Evolutionary conservation across 495 filamentous ascomycete species (phyloP), one percentile per base, ranked within the genome.

Genomic region (Lasiosphaeria hispida): DNA sequence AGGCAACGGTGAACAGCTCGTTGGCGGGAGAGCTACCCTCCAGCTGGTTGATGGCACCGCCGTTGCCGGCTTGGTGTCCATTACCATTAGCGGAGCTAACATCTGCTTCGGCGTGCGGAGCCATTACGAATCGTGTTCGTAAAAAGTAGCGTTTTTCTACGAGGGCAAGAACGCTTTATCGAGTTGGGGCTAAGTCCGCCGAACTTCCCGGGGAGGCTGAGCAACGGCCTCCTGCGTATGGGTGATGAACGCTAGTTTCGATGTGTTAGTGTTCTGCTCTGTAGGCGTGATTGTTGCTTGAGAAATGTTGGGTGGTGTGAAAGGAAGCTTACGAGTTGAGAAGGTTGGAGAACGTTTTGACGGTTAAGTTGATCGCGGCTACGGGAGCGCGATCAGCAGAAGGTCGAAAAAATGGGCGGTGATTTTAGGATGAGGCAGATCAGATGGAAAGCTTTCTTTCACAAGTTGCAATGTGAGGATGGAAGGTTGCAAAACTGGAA

Each of bases 191-290:
- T 67, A 83, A 85, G 78, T 94, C 91, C 83, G 90, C 87, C 85
- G 88, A 85, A 74, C 88, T 85, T 77, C 90, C 92, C 73, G 89
- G 83, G 72, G 87, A 84, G 76, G 91, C 87, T 84, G 90, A 88
- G 83, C 92, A 93, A 81, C 90, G 91, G 86, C 88, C 89, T 86
- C 87, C 86, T 85, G 95, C 93, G 87, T 89, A 96, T 79, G 92
- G 91, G 85, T 97, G 89, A 80, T 97, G 93, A 77, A 88, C 84
- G 68, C 93, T 94, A 68, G 45, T 18, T 43, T 23, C 9, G 8
- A 10, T 34, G 54, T 4, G 43, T 63, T 57, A 65, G 66, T 19
- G 30, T 40, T 47, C 13, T 62, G 52, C 35, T 40, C 19, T 19
- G 11, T 6, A 14, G 42, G 37, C 42, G 35, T 36, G 49, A 42